Percentiles rank a stretch among this genome's conserved stretches.
Evolutionary conservation across 805 yeast species (phyloP).

Genomic region (Zygosaccharomyces bailii): DNA sequence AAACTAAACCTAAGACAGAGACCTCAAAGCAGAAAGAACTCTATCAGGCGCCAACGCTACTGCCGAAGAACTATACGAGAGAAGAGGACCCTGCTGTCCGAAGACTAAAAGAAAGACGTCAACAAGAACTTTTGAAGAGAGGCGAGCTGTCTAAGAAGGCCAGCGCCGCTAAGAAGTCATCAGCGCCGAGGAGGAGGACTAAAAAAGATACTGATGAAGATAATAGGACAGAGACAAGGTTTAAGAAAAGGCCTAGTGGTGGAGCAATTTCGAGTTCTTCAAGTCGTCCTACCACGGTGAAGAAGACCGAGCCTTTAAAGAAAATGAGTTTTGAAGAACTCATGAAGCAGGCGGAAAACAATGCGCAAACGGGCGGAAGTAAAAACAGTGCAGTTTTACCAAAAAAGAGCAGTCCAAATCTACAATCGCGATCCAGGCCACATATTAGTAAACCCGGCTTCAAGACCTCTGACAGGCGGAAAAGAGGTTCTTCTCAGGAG

Average conservation of each 20-base stretch:
- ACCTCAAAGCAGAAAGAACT: constrained; percentile 13
- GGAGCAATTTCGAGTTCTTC: background rate
- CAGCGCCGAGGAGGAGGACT: constrained; percentile 11
- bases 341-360: constrained; percentile 54
- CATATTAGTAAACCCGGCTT: constrained; percentile 20
- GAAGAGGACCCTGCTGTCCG: constrained; percentile 68
- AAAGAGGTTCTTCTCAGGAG: constrained; percentile 2
- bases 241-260: constrained; percentile 19
- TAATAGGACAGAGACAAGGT: constrained; percentile 20
- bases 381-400: constrained; percentile 10
- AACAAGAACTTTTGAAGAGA: constrained; percentile 47
- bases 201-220: constrained; percentile 16
- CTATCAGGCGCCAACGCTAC: constrained; percentile 13
- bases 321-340: constrained; percentile 53
- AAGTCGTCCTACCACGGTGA: background rate
- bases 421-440: constrained; percentile 3
- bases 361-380: constrained; percentile 18
- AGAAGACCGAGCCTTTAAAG: constrained; percentile 32
- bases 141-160: constrained; percentile 38
- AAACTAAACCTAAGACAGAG: constrained; percentile 4
- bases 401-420: background rate
- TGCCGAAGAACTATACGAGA: constrained; percentile 33
- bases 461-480: constrained; percentile 10
- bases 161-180: constrained; percentile 7
- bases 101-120: constrained; percentile 62